phyloP scores from a whole-genome alignment of 179 eudicot genomes.

The Spinacia oleracea region DNA sequence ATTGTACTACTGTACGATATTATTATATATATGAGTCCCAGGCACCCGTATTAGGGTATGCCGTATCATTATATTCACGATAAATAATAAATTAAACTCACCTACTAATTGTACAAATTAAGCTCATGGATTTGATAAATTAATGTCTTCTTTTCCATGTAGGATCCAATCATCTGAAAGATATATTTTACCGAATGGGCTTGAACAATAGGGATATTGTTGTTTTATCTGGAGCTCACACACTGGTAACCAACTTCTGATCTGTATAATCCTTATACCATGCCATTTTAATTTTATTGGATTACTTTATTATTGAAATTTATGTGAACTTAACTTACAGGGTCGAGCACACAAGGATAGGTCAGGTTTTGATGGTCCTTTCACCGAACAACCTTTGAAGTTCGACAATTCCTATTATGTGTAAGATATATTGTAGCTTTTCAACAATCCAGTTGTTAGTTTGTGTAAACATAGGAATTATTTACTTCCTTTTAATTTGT shows the following conservation, averaged over 20 bases:
- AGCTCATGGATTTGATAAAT: too few species aligned
- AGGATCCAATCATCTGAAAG: conserved; percentile 53
- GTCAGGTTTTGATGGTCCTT: conserved; percentile 82
- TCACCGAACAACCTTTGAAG: conserved; percentile 68
- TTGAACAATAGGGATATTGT: conserved; percentile 79
- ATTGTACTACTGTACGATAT: too few species aligned
- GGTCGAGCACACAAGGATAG: conserved; percentile 80
- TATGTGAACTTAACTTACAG: conserved; percentile 27
- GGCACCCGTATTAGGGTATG: too few species aligned
- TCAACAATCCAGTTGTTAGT: background rate
- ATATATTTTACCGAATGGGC: conserved; percentile 78
- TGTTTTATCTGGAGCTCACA: conserved; percentile 83
- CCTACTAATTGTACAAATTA: too few species aligned
- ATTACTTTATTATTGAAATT: too few species aligned
- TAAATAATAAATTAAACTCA: too few species aligned
- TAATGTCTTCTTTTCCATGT: background rate
- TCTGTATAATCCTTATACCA: background rate
- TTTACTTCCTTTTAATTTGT: too few species aligned
- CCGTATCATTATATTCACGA: too few species aligned
- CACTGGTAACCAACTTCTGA: conserved; percentile 54
- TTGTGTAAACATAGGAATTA: too few species aligned
- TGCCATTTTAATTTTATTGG: too few species aligned
- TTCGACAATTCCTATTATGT: conserved; percentile 78
- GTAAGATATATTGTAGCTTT: conserved; percentile 52
- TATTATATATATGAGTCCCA: too few species aligned